A percentile compares a stretch with the other conserved stretches of the same genome.
These are phyloP conservation scores for Globisporangium iwayamae DNA, from an alignment of 352 stramenopile genomes.

Conservation along the genomic window DNA sequence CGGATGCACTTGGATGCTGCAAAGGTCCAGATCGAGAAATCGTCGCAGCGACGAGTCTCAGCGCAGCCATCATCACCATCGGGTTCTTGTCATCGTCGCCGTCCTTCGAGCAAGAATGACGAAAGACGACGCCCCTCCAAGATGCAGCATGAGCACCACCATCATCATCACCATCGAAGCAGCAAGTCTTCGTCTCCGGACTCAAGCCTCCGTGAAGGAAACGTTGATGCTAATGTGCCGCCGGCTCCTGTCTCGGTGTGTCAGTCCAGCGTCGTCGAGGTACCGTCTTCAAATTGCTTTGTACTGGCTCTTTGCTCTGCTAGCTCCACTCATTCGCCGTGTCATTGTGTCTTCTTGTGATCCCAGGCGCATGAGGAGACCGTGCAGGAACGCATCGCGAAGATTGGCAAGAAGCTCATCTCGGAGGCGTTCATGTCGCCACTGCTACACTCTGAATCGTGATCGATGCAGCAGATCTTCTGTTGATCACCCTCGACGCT, in stretches of 20 bases:
- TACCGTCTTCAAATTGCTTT: not conserved
- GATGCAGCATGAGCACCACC: slow-evolving; percentile 19
- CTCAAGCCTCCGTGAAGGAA: not conserved
- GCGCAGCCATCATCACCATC: not conserved
- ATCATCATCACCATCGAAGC: slow-evolving; percentile 14
- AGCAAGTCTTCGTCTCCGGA: not conserved
- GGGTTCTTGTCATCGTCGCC: not conserved
- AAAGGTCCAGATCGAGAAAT: slow-evolving; percentile 1
- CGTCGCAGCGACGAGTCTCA: slow-evolving; percentile 4
- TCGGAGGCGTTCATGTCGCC: slow-evolving; percentile 47
- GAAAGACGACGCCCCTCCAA: slow-evolving; percentile 9
- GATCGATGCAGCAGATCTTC: not conserved
- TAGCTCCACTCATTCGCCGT: not conserved
- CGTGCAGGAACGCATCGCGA: slow-evolving; percentile 56
- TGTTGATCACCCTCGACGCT: not conserved
- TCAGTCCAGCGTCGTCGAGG: slow-evolving; percentile 12
- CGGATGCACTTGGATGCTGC: slow-evolving; percentile 37
- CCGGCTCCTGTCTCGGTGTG: not conserved
- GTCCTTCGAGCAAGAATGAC: not conserved
- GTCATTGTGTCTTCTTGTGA: not conserved
- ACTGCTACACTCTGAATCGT: not conserved
- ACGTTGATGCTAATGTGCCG: not conserved
- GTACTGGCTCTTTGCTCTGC: not conserved
- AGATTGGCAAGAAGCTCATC: slow-evolving; percentile 71
- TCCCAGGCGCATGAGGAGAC: slow-evolving; percentile 11